Evolutionary conservation across 2,329 filamentous ascomycete species (phyloP).

Genomic region (Penicillium crustosum): DNA sequence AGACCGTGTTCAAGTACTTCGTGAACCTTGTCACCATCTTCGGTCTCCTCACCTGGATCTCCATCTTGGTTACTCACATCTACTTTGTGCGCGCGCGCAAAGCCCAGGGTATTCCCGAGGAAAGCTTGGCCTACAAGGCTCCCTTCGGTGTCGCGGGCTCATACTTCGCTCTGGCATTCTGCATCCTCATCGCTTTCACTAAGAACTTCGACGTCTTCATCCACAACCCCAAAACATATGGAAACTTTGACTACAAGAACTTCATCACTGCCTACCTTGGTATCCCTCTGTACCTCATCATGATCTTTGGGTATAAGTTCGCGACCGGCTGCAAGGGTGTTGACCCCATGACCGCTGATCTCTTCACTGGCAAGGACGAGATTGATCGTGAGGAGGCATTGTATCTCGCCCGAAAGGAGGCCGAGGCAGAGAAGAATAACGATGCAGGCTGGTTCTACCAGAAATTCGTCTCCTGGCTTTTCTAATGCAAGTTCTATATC

Average conservation of each 20-base stretch:
- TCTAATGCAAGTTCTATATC: slow-evolving; percentile 38
- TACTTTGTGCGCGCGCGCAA: slow-evolving; percentile 63
- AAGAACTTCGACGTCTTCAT: slow-evolving; percentile 80
- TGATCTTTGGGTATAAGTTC: slow-evolving; percentile 69
- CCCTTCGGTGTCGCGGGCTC: slow-evolving; percentile 72
- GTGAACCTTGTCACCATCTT: slow-evolving; percentile 69
- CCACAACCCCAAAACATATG: slow-evolving; percentile 42
- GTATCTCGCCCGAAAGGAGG: slow-evolving; percentile 60
- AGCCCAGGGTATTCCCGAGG: slow-evolving; percentile 59
- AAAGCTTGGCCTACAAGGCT: slow-evolving; percentile 62
- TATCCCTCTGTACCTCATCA: slow-evolving; percentile 69
- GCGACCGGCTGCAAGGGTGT: slow-evolving; percentile 56
- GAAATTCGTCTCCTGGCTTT: slow-evolving; percentile 61
- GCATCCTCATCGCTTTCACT: slow-evolving; percentile 71
- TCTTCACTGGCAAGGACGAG: slow-evolving; percentile 70
- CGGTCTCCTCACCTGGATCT: slow-evolving; percentile 66
- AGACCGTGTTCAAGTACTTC: slow-evolving; percentile 62
- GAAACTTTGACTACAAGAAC: slow-evolving; percentile 68
- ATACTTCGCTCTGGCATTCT: slow-evolving; percentile 66
- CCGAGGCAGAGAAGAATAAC: slow-evolving; percentile 38
- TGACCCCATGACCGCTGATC: slow-evolving; percentile 61
- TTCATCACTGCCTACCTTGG: slow-evolving; percentile 77
- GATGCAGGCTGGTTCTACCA: slow-evolving; percentile 56
- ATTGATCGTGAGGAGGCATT: slow-evolving; percentile 72
- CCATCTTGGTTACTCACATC: slow-evolving; percentile 67